Evolutionary conservation across 2,329 filamentous ascomycete genomes (phyloP).

Genomic region (Trichoderma arundinaceum): DNA sequence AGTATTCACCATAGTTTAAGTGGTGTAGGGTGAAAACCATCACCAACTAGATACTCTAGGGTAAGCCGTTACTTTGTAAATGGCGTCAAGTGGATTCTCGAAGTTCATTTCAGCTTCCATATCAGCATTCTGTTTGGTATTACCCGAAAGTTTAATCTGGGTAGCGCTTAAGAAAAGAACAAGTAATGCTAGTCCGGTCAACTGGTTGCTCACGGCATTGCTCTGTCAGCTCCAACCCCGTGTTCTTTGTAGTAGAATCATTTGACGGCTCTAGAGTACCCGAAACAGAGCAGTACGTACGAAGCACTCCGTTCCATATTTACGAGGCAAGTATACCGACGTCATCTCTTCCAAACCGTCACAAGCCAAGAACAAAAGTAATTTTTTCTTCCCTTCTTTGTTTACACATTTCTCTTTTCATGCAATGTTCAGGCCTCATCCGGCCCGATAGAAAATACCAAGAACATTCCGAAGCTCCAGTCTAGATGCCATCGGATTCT

Average conservation of each 20-base stretch:
- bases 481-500: conserved; percentile 22
- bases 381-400: background rate
- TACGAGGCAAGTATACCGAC: background rate
- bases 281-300: too few relatives aligned
- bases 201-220: background rate
- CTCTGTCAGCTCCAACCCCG: background rate
- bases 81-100: background rate
- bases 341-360: background rate
- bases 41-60: conserved; percentile 1
- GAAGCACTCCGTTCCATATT: background rate
- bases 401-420: background rate
- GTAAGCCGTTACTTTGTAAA: conserved; percentile 1
- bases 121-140: conserved; percentile 6
- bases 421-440: background rate
- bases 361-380: background rate
- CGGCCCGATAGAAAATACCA: conserved; percentile 15
- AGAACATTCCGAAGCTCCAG: conserved; percentile 19
- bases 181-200: background rate
- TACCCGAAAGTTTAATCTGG: conserved; percentile 5
- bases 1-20: background rate
- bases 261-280: too few relatives aligned
- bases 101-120: conserved; percentile 15
- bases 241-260: too few relatives aligned
- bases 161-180: background rate
- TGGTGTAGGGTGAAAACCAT: background rate